A percentile compares a stretch with the other conserved stretches of the same genome.
phyloP scores from a whole-genome alignment of 2,329 filamentous ascomycete genomes.

The Purpureocillium lavendulum region DNA sequence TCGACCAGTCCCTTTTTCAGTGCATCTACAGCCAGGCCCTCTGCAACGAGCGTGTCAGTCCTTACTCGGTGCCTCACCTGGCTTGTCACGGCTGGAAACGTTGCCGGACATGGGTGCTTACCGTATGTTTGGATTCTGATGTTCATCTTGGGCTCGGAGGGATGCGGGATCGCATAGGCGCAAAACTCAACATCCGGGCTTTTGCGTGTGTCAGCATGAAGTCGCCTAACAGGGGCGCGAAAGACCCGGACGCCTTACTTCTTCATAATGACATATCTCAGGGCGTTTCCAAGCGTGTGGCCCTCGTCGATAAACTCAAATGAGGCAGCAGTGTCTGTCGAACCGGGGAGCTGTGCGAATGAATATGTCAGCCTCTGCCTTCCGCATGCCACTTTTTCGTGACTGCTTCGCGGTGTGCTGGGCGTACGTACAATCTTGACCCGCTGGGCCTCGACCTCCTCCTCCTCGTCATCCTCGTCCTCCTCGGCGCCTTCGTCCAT shows the following conservation, averaged over 20 bases:
- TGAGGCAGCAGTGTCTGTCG: conserved; percentile 79
- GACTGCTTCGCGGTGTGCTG: too few relatives aligned
- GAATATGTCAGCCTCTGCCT: conserved; percentile 5
- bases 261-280: conserved; percentile 96
- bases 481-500: conserved; percentile 22
- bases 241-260: conserved; percentile 55
- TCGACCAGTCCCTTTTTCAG: conserved; percentile 86
- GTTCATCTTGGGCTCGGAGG: conserved; percentile 94
- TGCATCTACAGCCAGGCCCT: conserved; percentile 73
- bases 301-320: conserved; percentile 94
- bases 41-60: conserved; percentile 32
- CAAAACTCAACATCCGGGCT: conserved; percentile 97
- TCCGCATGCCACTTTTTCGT: neutral
- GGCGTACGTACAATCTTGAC: conserved; percentile 51
- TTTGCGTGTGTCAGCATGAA: conserved; percentile 7
- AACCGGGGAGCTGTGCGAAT: conserved; percentile 65
- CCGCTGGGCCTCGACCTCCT: conserved; percentile 43
- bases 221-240: neutral
- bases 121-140: conserved; percentile 94
- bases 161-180: conserved; percentile 95
- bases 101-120: conserved; percentile 34
- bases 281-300: conserved; percentile 88
- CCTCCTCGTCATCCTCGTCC: conserved; percentile 36
- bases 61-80: too few relatives aligned
- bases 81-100: too few relatives aligned